Conservation (phyloP, 2,329 filamentous ascomycete species). For the Fusarium praegraminearum region DNA sequence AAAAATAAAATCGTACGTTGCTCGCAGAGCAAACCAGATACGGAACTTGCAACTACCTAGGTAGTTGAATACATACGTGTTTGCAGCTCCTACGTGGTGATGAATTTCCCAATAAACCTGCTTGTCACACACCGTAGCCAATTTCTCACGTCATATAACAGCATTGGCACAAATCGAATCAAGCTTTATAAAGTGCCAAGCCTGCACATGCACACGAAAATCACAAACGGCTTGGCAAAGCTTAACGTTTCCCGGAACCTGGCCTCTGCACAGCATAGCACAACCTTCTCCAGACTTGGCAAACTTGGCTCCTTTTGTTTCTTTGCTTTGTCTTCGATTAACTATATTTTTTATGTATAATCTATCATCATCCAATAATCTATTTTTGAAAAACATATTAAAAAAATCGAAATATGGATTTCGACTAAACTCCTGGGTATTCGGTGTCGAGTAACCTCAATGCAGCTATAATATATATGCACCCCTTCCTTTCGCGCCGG, state of each 20-base stretch:
- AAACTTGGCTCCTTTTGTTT: constrained; percentile 13
- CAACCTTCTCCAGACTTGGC: constrained; percentile 40
- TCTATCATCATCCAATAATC: background rate
- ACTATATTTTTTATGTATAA: background rate
- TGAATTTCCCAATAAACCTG: constrained; percentile 1
- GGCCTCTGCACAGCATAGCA: constrained; percentile 34
- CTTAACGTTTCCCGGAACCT: constrained; percentile 44
- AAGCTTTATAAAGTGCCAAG: constrained; percentile 46
- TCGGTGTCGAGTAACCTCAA: constrained; percentile 42
- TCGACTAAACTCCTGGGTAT: constrained; percentile 46
- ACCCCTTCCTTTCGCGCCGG: constrained; percentile 25
- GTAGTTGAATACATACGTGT: background rate
- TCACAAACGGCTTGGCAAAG: constrained; percentile 49
- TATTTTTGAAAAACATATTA: background rate
- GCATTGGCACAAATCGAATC: constrained; percentile 21
- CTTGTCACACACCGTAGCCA: background rate
- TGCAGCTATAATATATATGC: constrained; percentile 25
- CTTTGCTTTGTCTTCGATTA: background rate
- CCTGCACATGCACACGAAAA: constrained; percentile 32
- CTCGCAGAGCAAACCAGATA: background rate
- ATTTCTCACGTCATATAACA: constrained; percentile 24
- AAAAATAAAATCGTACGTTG: background rate
- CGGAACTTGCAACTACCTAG: background rate
- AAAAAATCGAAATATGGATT: background rate
- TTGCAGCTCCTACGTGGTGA: background rate